Base-by-base conservation (phyloP, 2,329 filamentous ascomycete species). In the Fusarium sp. region DNA sequence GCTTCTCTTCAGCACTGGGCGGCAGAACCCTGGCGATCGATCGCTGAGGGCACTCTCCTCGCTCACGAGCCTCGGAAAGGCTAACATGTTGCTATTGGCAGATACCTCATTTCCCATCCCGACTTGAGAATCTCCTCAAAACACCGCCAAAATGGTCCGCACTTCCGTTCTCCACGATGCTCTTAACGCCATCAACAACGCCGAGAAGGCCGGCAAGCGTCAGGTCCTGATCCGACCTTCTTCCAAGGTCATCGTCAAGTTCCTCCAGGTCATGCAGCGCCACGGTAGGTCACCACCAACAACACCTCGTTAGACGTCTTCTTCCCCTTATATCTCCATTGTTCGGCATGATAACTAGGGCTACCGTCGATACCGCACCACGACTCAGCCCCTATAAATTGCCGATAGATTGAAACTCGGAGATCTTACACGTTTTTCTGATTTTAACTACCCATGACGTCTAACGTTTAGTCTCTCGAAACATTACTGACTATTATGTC, bases 311-410 rank as follows among this genome's bases (percentile, higher is more conserved):
- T 19, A 19, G 46, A 43, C 19, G 25, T 47, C 22, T 40, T 19
- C 28, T 44, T 36, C 15, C 19, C 48, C 44, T 32, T 41, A 8
- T 36, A 48, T 47, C 53, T 51, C 56, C 52, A 58, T 44, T 73
- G 75, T 89, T 95, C 95, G 94, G 93, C 90, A 91, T 97, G 92
- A 98, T 98, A 98, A 98, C 95, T 99, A 97, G 94, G 79, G 92
- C 90, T 89, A 92, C 88, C 88, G 89, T 94, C 89, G 87, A 86
- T 79, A 70, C 71, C 71, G 79, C 84, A 81, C 85, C 81, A 97
- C 93, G 91, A 90, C 89, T 86, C 90, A 88, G 92, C 94, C 92
- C 93, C 92, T 99, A 98, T 99, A 98, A 98, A 88, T 96, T 88
- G 88, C 92, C 94, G 95, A 96, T 91, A 99, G 82, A 99, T 95